These are phyloP conservation scores for Naganishia friedmannii DNA, from an alignment of 768 basidiomycete genomes.

Conservation along the genomic window DNA sequence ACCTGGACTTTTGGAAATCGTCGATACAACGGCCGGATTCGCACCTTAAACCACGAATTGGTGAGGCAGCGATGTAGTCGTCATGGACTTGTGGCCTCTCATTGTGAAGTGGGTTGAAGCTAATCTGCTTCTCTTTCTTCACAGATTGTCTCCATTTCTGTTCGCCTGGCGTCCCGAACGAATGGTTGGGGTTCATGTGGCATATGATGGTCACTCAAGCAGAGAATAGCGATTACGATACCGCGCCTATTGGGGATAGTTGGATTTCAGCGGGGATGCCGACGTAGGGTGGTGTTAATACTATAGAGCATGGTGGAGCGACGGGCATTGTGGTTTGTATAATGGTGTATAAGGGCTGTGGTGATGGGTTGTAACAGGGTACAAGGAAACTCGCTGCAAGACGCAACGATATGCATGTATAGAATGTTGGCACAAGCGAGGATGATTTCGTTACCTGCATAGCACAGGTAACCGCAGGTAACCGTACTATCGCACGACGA, in stretches of 20 bases:
- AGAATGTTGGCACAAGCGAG: no score
- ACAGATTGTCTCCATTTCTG: constrained; percentile 27
- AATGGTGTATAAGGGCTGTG: neutral
- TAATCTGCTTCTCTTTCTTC: no score
- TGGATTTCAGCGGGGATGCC: constrained; percentile 21
- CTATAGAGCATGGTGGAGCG: neutral
- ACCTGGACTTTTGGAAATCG: constrained; percentile 26
- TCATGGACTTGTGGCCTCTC: no score
- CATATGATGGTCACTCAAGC: constrained; percentile 29
- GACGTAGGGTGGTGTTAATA: neutral
- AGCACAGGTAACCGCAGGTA: no score
- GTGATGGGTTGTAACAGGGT: neutral
- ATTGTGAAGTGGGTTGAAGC: no score
- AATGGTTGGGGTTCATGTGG: constrained; percentile 29
- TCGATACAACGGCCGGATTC: constrained; percentile 21
- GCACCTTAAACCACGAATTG: constrained; percentile 12
- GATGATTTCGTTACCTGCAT: no score
- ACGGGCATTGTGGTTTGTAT: neutral
- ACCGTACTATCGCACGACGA: no score
- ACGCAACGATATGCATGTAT: no score
- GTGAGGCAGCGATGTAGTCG: neutral
- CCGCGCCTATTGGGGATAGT: constrained; percentile 6
- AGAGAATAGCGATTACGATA: constrained; percentile 24
- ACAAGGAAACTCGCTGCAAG: no score
- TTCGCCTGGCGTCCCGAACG: constrained; percentile 5